A percentile compares a stretch with the other conserved stretches of the same genome.
These are phyloP conservation scores for Fermentozyma sake DNA, from an alignment of 1,139 yeast species.

Conservation along the genomic window DNA sequence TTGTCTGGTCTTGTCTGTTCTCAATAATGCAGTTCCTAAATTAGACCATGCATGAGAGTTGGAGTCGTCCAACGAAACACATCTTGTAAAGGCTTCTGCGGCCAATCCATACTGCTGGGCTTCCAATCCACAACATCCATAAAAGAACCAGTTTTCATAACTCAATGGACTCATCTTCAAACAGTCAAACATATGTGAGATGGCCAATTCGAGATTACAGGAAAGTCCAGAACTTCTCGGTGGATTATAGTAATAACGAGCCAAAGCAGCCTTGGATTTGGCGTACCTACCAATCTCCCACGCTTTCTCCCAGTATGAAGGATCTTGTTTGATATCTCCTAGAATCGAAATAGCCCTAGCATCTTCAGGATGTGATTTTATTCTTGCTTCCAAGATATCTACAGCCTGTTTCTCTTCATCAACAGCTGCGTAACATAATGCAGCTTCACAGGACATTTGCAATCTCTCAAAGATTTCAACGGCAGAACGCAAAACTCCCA, in stretches of 20 bases:
- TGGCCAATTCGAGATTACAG: slow-evolving; percentile 52
- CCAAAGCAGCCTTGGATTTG: slow-evolving; percentile 81
- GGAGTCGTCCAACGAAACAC: slow-evolving; percentile 81
- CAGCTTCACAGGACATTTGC: slow-evolving; percentile 75
- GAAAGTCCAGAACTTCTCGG: slow-evolving; percentile 51
- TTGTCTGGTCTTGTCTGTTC: slow-evolving; percentile 60
- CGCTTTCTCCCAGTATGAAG: slow-evolving; percentile 73
- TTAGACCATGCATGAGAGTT: slow-evolving; percentile 94
- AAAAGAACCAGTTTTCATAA: slow-evolving; percentile 84
- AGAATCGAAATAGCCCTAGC: slow-evolving; percentile 81
- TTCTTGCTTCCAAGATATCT: slow-evolving; percentile 49
- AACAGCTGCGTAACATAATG: slow-evolving; percentile 84
- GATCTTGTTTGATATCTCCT: slow-evolving; percentile 83
- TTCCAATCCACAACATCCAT: slow-evolving; percentile 89
- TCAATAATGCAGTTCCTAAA: slow-evolving; percentile 74
- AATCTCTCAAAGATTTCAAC: slow-evolving; percentile 83
- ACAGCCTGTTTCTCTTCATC: slow-evolving; percentile 73
- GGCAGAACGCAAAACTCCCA: slow-evolving; percentile 86
- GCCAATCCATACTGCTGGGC: slow-evolving; percentile 69
- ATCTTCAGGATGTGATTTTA: slow-evolving; percentile 60
- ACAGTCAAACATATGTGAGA: slow-evolving; percentile 70
- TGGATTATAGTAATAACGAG: slow-evolving; percentile 66
- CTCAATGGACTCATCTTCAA: slow-evolving; percentile 71
- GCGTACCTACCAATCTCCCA: slow-evolving; percentile 86
- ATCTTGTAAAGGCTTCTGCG: slow-evolving; percentile 88